Percentiles rank a stretch among this genome's conserved stretches.
These are phyloP conservation scores for Podospora comata DNA, from an alignment of 495 filamentous ascomycete genomes.

Conservation along the genomic window DNA sequence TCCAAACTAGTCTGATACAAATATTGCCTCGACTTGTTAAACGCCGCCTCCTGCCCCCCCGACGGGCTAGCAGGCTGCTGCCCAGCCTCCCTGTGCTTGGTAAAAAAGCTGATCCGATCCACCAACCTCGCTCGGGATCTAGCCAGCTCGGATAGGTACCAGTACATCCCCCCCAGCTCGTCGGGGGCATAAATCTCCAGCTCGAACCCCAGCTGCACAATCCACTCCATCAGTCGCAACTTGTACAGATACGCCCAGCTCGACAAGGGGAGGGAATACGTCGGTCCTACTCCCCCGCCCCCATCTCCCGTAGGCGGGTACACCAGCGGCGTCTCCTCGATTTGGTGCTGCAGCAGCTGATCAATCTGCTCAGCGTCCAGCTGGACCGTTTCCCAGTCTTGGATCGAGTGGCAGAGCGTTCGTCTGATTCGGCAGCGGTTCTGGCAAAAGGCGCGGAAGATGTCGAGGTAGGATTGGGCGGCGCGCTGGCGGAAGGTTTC, in stretches of 20 bases:
- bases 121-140: constrained; percentile 57
- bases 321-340: constrained; percentile 56
- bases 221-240: constrained; percentile 78
- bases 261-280: constrained; percentile 64
- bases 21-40: constrained; percentile 54
- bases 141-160: constrained; percentile 64
- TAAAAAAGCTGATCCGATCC: constrained; percentile 68
- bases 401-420: constrained; percentile 73
- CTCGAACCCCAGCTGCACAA: constrained; percentile 94
- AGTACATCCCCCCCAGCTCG: constrained; percentile 88
- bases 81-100: constrained; percentile 32
- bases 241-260: constrained; percentile 91
- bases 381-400: constrained; percentile 83
- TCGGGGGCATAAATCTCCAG: constrained; percentile 83
- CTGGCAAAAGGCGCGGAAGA: constrained; percentile 78
- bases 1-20: constrained; percentile 63
- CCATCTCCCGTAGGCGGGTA: constrained; percentile 25
- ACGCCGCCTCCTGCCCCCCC: constrained; percentile 41
- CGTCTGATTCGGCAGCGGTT: constrained; percentile 86
- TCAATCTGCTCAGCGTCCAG: constrained; percentile 79
- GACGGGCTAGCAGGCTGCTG: constrained; percentile 25
- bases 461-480: constrained; percentile 73
- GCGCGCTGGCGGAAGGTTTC: constrained; percentile 74
- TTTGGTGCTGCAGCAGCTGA: constrained; percentile 61
- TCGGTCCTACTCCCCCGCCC: constrained; percentile 26